phyloP scores from a whole-genome alignment of 2,329 filamentous ascomycete genomes.

The Colletotrichum costaricense region DNA sequence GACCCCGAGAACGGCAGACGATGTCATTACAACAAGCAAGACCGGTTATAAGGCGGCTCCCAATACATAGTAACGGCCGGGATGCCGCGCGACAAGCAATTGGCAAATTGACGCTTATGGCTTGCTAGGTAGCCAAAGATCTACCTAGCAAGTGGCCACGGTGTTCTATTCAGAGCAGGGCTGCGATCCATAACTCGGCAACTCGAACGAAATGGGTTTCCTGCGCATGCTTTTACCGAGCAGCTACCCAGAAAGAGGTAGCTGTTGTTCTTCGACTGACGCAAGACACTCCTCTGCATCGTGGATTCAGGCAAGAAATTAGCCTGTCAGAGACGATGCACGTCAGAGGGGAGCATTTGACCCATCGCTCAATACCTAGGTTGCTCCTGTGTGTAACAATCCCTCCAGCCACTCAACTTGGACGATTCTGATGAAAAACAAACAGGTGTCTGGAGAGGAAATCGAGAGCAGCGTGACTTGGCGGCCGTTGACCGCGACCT shows the following conservation, averaged over 20 bases:
- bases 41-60: neutral
- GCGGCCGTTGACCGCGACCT: neutral
- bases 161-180: constrained; percentile 17
- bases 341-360: constrained; percentile 25
- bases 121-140: neutral
- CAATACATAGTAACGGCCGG: neutral
- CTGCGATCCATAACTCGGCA: neutral
- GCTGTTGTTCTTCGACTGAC: neutral
- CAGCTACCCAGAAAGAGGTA: neutral
- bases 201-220: neutral
- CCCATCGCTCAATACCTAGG: constrained; percentile 5
- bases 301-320: constrained; percentile 12
- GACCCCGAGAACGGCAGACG: constrained; percentile 4
- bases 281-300: constrained; percentile 14
- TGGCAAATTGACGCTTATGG: neutral
- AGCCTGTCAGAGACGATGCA: constrained; percentile 27
- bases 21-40: constrained; percentile 4
- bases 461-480: neutral
- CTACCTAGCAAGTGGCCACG: neutral
- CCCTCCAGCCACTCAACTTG: neutral
- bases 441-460: neutral
- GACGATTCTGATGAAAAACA: neutral
- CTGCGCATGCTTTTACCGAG: neutral
- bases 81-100: neutral
- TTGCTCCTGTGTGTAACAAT: constrained; percentile 12